A percentile compares a stretch with the other conserved stretches of the same genome.
These are phyloP conservation scores for Penicillium paneum DNA, from an alignment of 2,329 filamentous ascomycete species.

Conservation along the genomic window DNA sequence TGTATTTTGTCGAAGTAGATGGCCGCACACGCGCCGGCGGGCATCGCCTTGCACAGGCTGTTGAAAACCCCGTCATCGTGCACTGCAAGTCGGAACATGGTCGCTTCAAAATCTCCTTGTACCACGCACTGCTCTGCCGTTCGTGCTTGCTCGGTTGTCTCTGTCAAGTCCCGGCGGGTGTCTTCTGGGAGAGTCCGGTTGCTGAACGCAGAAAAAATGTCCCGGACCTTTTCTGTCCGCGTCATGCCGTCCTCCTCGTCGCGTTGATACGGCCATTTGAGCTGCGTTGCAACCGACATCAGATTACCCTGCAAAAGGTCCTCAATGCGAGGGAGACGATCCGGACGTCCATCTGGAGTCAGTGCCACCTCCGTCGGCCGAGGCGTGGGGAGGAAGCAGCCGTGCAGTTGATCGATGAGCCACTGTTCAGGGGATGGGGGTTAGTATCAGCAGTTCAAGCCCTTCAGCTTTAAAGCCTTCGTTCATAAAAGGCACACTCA, in stretches of 20 bases:
- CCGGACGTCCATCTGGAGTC: slow-evolving; percentile 32
- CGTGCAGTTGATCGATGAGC: slow-evolving; percentile 42
- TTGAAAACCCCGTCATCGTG: slow-evolving; percentile 44
- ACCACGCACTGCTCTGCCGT: slow-evolving; percentile 45
- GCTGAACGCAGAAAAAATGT: slow-evolving; percentile 48
- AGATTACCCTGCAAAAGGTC: slow-evolving; percentile 33
- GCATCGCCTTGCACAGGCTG: slow-evolving; percentile 44
- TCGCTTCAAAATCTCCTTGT: slow-evolving; percentile 45
- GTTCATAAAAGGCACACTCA: slow-evolving; percentile 23
- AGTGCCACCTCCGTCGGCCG: slow-evolving; percentile 30
- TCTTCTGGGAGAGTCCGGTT: slow-evolving; percentile 42
- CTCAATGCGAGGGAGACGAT: slow-evolving; percentile 30
- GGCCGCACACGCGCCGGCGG: slow-evolving; percentile 40
- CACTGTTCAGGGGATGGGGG: slow-evolving; percentile 29
- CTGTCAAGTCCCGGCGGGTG: slow-evolving; percentile 40
- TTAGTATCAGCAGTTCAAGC: slow-evolving; percentile 6
- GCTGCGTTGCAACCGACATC: slow-evolving; percentile 31
- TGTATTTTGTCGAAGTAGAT: slow-evolving; percentile 47
- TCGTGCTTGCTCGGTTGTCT: slow-evolving; percentile 31
- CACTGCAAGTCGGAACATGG: slow-evolving; percentile 45
- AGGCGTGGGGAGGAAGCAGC: slow-evolving; percentile 31
- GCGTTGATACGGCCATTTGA: slow-evolving; percentile 37
- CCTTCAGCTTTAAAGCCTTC: neutral
- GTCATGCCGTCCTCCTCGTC: slow-evolving; percentile 32
- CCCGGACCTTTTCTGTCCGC: slow-evolving; percentile 40